Percentiles rank a stretch among this genome's conserved stretches.
These are phyloP conservation scores for Silene latifolia DNA, from an alignment of 148 eudicot genomes.

Conservation along the genomic window DNA sequence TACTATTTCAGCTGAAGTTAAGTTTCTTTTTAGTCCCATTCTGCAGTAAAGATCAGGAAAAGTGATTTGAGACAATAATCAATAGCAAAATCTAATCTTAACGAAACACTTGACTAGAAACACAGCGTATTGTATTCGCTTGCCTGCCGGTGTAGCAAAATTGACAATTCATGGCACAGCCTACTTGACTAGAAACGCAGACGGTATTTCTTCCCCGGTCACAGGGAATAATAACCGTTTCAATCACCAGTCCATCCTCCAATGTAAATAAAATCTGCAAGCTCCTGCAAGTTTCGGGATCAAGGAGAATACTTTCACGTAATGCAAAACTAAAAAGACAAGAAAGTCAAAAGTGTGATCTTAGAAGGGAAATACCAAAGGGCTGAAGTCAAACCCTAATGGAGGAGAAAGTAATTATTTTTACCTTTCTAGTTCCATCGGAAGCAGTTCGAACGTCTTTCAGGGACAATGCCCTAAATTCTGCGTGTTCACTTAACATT, in stretches of 20 bases:
- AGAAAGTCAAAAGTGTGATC: not conserved
- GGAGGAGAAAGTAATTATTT: constrained; percentile 4
- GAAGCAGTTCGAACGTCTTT: constrained; percentile 74
- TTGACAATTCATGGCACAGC: constrained; percentile 98
- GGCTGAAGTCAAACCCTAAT: not conserved
- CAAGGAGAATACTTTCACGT: constrained; percentile 49
- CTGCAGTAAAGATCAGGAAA: constrained; percentile 38
- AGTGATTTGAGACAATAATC: constrained; percentile 1
- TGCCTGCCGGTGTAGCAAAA: constrained; percentile 99
- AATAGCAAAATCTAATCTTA: not conserved
- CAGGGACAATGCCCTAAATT: constrained; percentile 57
- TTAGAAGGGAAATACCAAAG: not conserved
- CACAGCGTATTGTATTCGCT: constrained; percentile 17
- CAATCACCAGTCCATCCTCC: constrained; percentile 89
- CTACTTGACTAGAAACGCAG: constrained; percentile 98
- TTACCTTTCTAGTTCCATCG: constrained; percentile 96
- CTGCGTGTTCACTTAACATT: constrained; percentile 65
- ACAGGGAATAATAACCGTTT: constrained; percentile 87
- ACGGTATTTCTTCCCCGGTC: constrained; percentile 76
- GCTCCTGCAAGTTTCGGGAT: constrained; percentile 72
- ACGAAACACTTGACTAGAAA: not conserved
- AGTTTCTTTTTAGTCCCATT: constrained; percentile 82
- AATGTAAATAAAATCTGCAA: constrained; percentile 90
- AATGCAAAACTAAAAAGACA: constrained; percentile 5
- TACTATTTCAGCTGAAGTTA: constrained; percentile 81